A percentile compares a stretch with the other conserved stretches of the same genome.
Conservation (phyloP, 2,329 filamentous ascomycete species). For the Xylaria sp. region DNA sequence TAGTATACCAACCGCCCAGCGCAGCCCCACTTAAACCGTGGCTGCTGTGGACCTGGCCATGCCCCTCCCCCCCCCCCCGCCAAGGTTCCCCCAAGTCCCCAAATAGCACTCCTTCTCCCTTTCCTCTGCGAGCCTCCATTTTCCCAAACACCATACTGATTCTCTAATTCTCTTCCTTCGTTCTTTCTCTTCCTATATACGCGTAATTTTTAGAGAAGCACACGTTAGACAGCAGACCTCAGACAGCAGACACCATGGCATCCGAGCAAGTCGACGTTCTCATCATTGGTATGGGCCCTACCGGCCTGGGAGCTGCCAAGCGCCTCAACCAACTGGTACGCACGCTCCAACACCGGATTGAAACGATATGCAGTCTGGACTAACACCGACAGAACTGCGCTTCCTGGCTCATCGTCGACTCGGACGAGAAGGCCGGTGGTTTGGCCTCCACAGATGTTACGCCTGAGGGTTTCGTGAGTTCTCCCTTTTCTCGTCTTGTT, state of each 20-base stretch:
- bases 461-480: slow-evolving; percentile 91
- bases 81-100: slow-evolving; percentile 8
- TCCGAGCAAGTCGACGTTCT: slow-evolving; percentile 79
- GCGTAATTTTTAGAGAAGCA: slow-evolving; percentile 7
- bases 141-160: slow-evolving; percentile 1
- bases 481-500: slow-evolving; percentile 5
- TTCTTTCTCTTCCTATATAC: slow-evolving; percentile 5
- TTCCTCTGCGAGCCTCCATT: slow-evolving; percentile 9
- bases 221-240: slow-evolving; percentile 3
- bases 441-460: slow-evolving; percentile 94
- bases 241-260: slow-evolving; percentile 13
- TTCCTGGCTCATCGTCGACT: slow-evolving; percentile 95
- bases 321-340: slow-evolving; percentile 89
- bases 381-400: slow-evolving; percentile 63
- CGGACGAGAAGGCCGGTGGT: slow-evolving; percentile 86
- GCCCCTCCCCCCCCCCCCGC: slow-evolving; percentile 18
- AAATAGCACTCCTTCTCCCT: slow-evolving; percentile 17
- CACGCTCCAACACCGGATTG: slow-evolving; percentile 16
- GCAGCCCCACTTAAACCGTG: slow-evolving; percentile 15
- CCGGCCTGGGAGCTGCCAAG: slow-evolving; percentile 95
- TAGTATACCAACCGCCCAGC: slow-evolving; percentile 4
- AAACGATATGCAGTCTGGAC: slow-evolving; percentile 17
- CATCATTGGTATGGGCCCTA: slow-evolving; percentile 95
- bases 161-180: slow-evolving; percentile 6
- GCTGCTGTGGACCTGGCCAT: slow-evolving; percentile 2